phyloP scores from a whole-genome alignment of 345 rosid species.

The Eucalyptus sp. region DNA sequence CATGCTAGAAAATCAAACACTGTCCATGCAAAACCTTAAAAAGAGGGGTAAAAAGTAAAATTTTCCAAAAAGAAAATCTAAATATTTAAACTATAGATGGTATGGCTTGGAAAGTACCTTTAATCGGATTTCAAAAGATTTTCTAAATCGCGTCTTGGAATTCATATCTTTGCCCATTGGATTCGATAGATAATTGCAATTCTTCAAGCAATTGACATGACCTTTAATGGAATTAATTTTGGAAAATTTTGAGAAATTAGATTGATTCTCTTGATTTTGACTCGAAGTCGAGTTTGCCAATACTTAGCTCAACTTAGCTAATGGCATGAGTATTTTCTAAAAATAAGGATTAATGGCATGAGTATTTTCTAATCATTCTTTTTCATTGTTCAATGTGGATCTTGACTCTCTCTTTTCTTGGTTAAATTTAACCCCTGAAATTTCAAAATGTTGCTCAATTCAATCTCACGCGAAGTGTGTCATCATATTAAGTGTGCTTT shows the following conservation, averaged over 20 bases:
- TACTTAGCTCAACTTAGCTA: neutral
- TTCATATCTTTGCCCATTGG: neutral
- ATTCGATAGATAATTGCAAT: neutral
- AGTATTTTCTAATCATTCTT: neutral
- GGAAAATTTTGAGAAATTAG: neutral
- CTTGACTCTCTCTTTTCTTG: accelerated
- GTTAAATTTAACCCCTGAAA: neutral
- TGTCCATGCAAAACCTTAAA: neutral
- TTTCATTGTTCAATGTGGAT: neutral
- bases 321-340: neutral
- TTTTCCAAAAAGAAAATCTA: neutral
- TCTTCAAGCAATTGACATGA: neutral
- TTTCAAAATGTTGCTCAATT: neutral
- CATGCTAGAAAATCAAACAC: neutral
- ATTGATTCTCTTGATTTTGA: neutral
- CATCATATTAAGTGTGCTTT: neutral
- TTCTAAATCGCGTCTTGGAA: neutral
- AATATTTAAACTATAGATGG: neutral
- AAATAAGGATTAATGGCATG: too few species aligned
- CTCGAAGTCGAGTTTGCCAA: neutral
- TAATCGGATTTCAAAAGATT: neutral
- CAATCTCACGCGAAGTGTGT: neutral
- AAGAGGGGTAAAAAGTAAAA: neutral
- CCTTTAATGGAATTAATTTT: neutral
- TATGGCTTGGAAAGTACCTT: neutral